Evolutionary conservation across 495 filamentous ascomycete genomes (phyloP).

Genomic region (Podospora pseudoanserina): DNA sequence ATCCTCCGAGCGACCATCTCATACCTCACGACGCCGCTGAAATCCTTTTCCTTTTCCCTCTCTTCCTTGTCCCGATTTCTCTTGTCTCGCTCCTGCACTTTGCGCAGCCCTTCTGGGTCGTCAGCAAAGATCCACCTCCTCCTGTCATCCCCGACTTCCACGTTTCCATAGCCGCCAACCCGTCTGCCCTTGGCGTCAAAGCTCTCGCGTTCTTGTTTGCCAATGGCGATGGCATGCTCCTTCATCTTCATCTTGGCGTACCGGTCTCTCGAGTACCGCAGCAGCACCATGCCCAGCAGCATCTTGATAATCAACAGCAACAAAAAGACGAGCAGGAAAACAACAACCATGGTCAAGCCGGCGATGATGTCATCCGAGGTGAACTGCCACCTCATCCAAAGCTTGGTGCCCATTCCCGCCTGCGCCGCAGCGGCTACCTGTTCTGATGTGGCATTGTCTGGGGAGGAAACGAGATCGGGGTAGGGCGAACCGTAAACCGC

Average conservation of each 20-base stretch:
- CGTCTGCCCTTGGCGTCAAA: constrained; percentile 67
- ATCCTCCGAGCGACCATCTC: constrained; percentile 68
- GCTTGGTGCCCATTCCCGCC: constrained; percentile 1
- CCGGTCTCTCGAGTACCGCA: constrained; percentile 67
- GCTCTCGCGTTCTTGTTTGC: constrained; percentile 49
- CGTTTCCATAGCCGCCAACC: constrained; percentile 74
- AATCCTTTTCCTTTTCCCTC: constrained; percentile 48
- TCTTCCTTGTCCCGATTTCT: constrained; percentile 53
- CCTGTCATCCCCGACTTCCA: constrained; percentile 87
- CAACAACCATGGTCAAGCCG: constrained; percentile 65
- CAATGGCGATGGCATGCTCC: constrained; percentile 50
- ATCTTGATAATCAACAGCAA: constrained; percentile 78
- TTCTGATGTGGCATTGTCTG: constrained; percentile 10
- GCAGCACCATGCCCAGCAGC: constrained; percentile 74
- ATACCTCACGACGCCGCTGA: constrained; percentile 73
- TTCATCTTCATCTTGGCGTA: constrained; percentile 75
- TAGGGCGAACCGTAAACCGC: constrained; percentile 57
- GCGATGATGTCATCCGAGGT: constrained; percentile 66
- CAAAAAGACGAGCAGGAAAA: constrained; percentile 74
- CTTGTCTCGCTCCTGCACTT: constrained; percentile 65
- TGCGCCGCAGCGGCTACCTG: neutral
- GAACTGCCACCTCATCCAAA: constrained; percentile 35
- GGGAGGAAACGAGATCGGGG: constrained; percentile 15
- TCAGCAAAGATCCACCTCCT: constrained; percentile 82
- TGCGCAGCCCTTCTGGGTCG: constrained; percentile 66